Evolutionary conservation across 2,329 filamentous ascomycete genomes (phyloP).

Genomic region (Alternaria dauci): DNA sequence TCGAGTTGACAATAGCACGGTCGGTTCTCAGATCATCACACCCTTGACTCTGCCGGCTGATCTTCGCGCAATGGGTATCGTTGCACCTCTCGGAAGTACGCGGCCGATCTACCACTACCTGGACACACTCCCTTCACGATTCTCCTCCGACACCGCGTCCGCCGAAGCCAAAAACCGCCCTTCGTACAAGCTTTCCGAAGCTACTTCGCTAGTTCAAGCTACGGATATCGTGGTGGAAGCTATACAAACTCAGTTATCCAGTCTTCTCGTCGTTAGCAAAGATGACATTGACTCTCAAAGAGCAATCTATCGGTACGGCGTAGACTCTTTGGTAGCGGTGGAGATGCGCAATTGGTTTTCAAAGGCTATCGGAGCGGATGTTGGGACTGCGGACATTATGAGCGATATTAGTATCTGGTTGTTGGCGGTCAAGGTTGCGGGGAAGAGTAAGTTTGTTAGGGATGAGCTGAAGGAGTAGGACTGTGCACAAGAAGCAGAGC

Average conservation of each 20-base stretch:
- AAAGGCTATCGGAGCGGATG: constrained; percentile 20
- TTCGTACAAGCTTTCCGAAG: constrained; percentile 13
- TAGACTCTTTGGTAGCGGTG: constrained; percentile 39
- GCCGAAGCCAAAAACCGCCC: constrained; percentile 16
- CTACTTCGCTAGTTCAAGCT: constrained; percentile 14
- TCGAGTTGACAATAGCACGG: neutral
- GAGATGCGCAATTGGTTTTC: constrained; percentile 36
- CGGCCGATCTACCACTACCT: constrained; percentile 21
- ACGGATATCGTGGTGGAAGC: constrained; percentile 23
- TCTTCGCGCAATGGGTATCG: constrained; percentile 21
- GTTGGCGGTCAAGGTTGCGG: constrained; percentile 19
- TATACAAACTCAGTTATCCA: constrained; percentile 21
- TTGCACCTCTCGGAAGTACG: constrained; percentile 28
- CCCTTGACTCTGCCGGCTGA: constrained; percentile 27
- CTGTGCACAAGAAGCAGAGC: neutral
- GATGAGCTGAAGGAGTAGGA: constrained; percentile 12
- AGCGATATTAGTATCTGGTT: constrained; percentile 20
- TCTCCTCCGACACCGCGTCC: neutral
- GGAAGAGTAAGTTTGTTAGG: constrained; percentile 20
- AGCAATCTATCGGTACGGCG: constrained; percentile 34
- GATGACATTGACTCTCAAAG: constrained; percentile 35
- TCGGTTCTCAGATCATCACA: constrained; percentile 28
- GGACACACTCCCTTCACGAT: constrained; percentile 16
- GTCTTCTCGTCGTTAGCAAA: constrained; percentile 16
- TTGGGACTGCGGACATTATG: constrained; percentile 21